Evolutionary conservation across 2,329 filamentous ascomycete species (phyloP).

Genomic region (Curvularia hawaiiensis): DNA sequence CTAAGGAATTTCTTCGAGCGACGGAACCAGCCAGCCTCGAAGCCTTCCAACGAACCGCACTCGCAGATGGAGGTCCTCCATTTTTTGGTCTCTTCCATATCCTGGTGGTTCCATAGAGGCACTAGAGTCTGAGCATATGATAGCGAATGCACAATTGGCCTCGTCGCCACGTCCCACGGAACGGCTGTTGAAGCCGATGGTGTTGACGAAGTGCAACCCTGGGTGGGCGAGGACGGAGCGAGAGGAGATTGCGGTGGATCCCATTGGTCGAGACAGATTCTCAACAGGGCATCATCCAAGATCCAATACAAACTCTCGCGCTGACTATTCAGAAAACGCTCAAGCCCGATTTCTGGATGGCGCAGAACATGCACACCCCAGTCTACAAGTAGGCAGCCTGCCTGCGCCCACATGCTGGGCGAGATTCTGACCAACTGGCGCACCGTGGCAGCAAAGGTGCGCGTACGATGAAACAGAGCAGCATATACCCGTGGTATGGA

Average conservation of each 20-base stretch:
- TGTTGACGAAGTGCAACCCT: neutral
- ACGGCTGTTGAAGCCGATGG: neutral
- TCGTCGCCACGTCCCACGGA: conserved; percentile 12
- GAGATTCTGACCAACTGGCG: conserved; percentile 5
- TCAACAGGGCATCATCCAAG: conserved; percentile 21
- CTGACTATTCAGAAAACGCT: conserved; percentile 20
- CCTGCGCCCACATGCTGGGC: conserved; percentile 12
- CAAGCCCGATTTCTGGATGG: conserved; percentile 9
- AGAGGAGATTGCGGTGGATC: conserved; percentile 6
- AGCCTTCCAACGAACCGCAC: neutral
- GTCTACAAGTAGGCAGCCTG: conserved; percentile 14
- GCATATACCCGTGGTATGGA: conserved; percentile 11
- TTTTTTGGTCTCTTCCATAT: conserved; percentile 8
- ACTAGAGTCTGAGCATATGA: conserved; percentile 2
- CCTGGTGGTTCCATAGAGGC: conserved; percentile 10
- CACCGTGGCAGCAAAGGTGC: conserved; percentile 14
- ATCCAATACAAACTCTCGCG: conserved; percentile 24
- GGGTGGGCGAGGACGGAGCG: neutral
- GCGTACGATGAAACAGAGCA: conserved; percentile 15
- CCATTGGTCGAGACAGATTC: conserved; percentile 20
- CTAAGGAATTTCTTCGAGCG: conserved; percentile 13
- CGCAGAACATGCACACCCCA: conserved; percentile 16
- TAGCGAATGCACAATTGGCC: conserved; percentile 6
- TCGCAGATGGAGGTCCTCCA: neutral
- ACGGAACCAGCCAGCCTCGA: conserved; percentile 15